Percentiles rank a stretch among this genome's conserved stretches.
phyloP scores from a whole-genome alignment of 2,329 filamentous ascomycete genomes.

The Fusarium chaquense region DNA sequence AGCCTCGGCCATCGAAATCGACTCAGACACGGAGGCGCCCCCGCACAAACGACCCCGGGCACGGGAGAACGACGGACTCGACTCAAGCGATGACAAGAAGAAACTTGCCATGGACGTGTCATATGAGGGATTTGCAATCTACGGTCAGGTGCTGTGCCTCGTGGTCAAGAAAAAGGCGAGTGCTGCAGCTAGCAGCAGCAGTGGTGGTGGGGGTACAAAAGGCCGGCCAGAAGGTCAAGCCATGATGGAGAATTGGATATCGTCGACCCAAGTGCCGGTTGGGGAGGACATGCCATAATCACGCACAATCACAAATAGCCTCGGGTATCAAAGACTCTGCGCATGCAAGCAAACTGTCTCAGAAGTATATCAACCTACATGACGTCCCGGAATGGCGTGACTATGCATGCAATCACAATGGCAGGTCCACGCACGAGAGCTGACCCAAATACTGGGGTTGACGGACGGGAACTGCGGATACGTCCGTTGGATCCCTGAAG shows the following conservation, averaged over 20 bases:
- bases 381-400: constrained; percentile 31
- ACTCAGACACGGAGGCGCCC: constrained; percentile 56
- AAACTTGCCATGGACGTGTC: constrained; percentile 87
- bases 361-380: constrained; percentile 26
- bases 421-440: constrained; percentile 20
- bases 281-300: constrained; percentile 52
- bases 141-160: constrained; percentile 90
- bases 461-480: constrained; percentile 42
- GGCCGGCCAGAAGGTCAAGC: constrained; percentile 66
- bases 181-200: constrained; percentile 50
- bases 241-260: constrained; percentile 87
- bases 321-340: neutral
- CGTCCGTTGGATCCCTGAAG: constrained; percentile 33
- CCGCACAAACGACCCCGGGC: constrained; percentile 60
- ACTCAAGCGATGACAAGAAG: constrained; percentile 80
- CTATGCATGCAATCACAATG: constrained; percentile 14
- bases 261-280: constrained; percentile 76
- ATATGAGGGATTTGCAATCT: constrained; percentile 97
- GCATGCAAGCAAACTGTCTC: constrained; percentile 19
- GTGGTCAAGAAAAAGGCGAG: constrained; percentile 78
- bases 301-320: neutral
- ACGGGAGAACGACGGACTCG: constrained; percentile 48
- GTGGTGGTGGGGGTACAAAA: constrained; percentile 43
- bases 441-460: constrained; percentile 26
- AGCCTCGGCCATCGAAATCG: constrained; percentile 53